Evolutionary conservation across 805 yeast species (phyloP).

Genomic region (Blastobotrys robertii): DNA sequence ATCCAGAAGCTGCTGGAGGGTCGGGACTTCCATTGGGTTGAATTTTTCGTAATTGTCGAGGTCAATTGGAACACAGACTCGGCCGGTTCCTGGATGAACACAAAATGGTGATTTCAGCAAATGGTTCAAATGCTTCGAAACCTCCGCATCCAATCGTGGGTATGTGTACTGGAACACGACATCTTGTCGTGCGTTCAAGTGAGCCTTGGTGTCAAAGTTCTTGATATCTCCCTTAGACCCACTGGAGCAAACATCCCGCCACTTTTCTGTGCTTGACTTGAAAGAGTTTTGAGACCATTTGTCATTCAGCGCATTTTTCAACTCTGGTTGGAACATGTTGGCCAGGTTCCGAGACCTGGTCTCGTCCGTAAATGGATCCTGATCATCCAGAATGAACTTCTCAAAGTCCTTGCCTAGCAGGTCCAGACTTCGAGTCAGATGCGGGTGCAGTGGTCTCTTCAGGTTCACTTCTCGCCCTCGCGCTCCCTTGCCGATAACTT

Average conservation of each 20-base stretch:
- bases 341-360: constrained; percentile 34
- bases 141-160: constrained; percentile 90
- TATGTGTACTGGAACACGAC: constrained; percentile 70
- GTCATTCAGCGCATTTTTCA: constrained; percentile 43
- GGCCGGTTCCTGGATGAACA: constrained; percentile 92
- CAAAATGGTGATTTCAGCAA: constrained; percentile 94
- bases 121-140: constrained; percentile 81
- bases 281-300: constrained; percentile 51
- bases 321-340: constrained; percentile 5
- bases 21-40: constrained; percentile 75
- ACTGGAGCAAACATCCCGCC: constrained; percentile 55
- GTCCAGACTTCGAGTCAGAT: constrained; percentile 59
- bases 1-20: constrained; percentile 48
- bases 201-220: constrained; percentile 28
- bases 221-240: constrained; percentile 32
- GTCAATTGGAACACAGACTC: constrained; percentile 77
- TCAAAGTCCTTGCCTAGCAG: constrained; percentile 54
- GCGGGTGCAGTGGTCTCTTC: constrained; percentile 85
- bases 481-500: constrained; percentile 46
- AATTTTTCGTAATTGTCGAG: constrained; percentile 38
- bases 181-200: constrained; percentile 64
- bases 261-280: constrained; percentile 52
- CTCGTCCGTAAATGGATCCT: constrained; percentile 76
- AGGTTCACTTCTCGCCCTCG: constrained; percentile 39
- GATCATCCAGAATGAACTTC: constrained; percentile 61